Evolutionary conservation across 495 filamentous ascomycete species (phyloP), one percentile per base, ranked within the genome.

Genomic region (Hypoxylon fragiforme): DNA sequence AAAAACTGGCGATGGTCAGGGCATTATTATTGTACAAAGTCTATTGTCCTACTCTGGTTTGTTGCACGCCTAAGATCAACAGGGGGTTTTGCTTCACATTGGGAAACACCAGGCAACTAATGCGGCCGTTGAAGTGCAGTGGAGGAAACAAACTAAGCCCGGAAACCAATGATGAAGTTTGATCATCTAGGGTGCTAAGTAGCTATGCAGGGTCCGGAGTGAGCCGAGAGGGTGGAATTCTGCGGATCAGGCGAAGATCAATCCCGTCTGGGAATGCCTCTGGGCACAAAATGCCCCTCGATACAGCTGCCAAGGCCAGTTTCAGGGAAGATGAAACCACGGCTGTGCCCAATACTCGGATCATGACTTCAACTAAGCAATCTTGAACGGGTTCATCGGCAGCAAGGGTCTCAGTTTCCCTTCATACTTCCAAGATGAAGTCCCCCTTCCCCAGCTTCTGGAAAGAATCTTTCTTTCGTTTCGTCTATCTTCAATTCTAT

Each of bases 271-370:
- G 21, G 57, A 22, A 11, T 38, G 20, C 22, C 14, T 51, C 46
- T 48, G 47, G 21, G 57, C 31, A 11, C 43, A 26, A 21, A 39
- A 56, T 36, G 52, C 37, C 24, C 41, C 50, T 30, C 15, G 41
- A 56, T 36, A 56, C 37, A n/a, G 35, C 50, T 24, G 16, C 44
- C 36, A 56, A 42, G 57, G 37, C 12, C 20, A 13, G 57, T 51
- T 61, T 49, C 36, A 58, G 38, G 60, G 51, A 54, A 62, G n/a
- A 40, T 63, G 64, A 67, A 67, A 67, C 64, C 38, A 16, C n/a
- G 42, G 26, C 46, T 43, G 54, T 54, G 52, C 57, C 54, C 35
- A 52, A 58, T 47, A 16, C 20, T 51, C 57, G 57, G 47, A 43
- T 48, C 50, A 62, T 67, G 64, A 54, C 61, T 37, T 59, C 49